phyloP scores from a whole-genome alignment of 768 basidiomycete species.

The Phlegmacium glaucopus region DNA sequence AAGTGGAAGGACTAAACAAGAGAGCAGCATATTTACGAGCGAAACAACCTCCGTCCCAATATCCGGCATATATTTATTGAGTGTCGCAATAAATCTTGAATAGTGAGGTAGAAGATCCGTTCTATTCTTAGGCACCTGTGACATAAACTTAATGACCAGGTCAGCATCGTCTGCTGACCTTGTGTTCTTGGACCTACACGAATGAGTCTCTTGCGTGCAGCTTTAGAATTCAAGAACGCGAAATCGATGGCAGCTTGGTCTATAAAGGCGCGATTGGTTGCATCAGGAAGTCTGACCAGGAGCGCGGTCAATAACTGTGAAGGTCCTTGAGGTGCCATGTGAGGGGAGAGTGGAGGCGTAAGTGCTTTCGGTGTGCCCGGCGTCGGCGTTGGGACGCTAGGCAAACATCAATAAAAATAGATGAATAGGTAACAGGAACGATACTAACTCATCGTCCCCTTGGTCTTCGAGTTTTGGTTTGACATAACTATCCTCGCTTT shows the following conservation, averaged over 20 bases:
- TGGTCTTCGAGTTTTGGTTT: constrained; percentile 23
- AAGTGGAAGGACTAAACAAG: constrained; percentile 2
- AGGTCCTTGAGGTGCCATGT: constrained; percentile 82
- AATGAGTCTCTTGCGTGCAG: constrained; percentile 86
- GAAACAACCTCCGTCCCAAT: constrained; percentile 80
- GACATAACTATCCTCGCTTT: constrained; percentile 2
- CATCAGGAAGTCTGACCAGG: constrained; percentile 88
- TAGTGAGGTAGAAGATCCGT: constrained; percentile 93
- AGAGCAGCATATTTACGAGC: constrained; percentile 49
- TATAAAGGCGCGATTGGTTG: constrained; percentile 84
- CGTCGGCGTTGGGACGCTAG: constrained; percentile 56
- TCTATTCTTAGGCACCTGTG: constrained; percentile 81
- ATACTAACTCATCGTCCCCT: constrained; percentile 44
- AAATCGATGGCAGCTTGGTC: constrained; percentile 97
- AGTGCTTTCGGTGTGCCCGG: constrained; percentile 64
- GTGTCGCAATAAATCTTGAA: constrained; percentile 81
- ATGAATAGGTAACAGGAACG: not conserved
- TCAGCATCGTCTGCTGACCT: not conserved
- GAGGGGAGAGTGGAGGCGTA: constrained; percentile 61
- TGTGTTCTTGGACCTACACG: constrained; percentile 49
- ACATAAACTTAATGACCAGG: constrained; percentile 56
- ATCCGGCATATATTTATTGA: constrained; percentile 93
- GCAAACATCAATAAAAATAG: constrained; percentile 16
- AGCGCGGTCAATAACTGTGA: constrained; percentile 90
- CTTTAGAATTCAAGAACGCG: constrained; percentile 94